Evolutionary conservation across 1,284 basidiomycete genomes (phyloP).

Genomic region (Chalciporus sp.): DNA sequence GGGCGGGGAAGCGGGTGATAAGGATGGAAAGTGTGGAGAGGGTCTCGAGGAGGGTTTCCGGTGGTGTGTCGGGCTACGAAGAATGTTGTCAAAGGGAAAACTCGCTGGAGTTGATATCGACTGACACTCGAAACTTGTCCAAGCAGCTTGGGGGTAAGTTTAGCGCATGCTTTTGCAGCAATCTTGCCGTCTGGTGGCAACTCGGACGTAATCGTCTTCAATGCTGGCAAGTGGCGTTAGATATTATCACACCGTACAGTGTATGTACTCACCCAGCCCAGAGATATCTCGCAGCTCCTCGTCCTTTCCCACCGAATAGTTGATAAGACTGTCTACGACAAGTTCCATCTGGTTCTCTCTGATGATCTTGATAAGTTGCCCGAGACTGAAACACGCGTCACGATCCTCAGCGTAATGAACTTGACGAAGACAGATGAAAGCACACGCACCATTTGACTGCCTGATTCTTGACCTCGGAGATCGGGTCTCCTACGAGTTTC

Average conservation of each 20-base stretch:
- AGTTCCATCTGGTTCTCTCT: constrained; percentile 80
- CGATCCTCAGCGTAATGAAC: constrained; percentile 8
- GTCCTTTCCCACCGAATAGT: constrained; percentile 82
- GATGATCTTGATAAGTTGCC: constrained; percentile 85
- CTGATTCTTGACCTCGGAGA: constrained; percentile 98
- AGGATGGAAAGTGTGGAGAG: constrained; percentile 91
- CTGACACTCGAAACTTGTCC: constrained; percentile 76
- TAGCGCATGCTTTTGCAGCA: constrained; percentile 79
- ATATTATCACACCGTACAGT: neutral
- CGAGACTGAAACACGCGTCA: constrained; percentile 54
- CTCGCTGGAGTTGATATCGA: neutral
- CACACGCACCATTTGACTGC: constrained; percentile 85
- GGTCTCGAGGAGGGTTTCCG: constrained; percentile 86
- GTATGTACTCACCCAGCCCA: constrained; percentile 69
- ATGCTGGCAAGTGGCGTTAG: constrained; percentile 50
- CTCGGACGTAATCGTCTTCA: constrained; percentile 94
- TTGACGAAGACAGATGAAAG: neutral
- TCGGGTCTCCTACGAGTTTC: constrained; percentile 86
- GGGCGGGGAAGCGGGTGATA: constrained; percentile 81
- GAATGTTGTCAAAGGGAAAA: constrained; percentile 17
- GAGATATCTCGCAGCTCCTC: constrained; percentile 94
- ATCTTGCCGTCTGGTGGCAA: constrained; percentile 81
- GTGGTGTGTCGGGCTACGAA: constrained; percentile 66
- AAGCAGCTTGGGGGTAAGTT: constrained; percentile 84
- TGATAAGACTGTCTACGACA: constrained; percentile 86